A percentile compares a stretch with the other conserved stretches of the same genome.
These are phyloP conservation scores for Xylaria multiplex DNA, from an alignment of 2,329 filamentous ascomycete genomes.

Conservation along the genomic window DNA sequence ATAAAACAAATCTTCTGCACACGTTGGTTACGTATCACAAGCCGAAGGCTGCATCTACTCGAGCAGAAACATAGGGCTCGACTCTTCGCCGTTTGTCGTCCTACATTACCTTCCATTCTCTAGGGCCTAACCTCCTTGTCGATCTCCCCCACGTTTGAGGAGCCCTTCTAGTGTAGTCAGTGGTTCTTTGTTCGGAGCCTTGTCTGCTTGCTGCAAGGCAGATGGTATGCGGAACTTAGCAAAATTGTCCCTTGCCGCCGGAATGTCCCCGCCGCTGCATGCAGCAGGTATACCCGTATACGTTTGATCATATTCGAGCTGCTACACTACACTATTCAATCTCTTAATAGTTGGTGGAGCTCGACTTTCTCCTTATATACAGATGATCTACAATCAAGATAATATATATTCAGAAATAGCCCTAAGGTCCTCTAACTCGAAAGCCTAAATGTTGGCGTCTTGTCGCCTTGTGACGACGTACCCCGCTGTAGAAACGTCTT, in stretches of 20 bases:
- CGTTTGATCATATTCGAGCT: not conserved
- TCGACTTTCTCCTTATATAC: no score
- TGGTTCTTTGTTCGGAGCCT: constrained; percentile 1
- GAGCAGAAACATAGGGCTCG: not conserved
- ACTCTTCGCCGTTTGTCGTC: not conserved
- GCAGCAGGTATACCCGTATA: not conserved
- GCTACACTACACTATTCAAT: no score
- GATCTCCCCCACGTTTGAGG: not conserved
- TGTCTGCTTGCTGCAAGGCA: not conserved
- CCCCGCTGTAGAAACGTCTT: no score
- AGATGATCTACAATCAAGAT: no score
- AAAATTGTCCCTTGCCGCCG: not conserved
- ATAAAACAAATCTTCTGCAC: not conserved
- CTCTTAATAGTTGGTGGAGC: not conserved
- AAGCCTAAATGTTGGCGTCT: no score
- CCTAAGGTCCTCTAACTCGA: no score
- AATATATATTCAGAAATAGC: no score
- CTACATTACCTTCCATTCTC: not conserved
- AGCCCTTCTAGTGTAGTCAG: not conserved
- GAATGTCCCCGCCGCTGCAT: constrained; percentile 1
- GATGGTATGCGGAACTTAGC: not conserved
- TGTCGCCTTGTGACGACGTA: no score
- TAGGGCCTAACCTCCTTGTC: not conserved
- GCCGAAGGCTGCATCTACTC: not conserved
- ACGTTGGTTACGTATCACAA: not conserved